Percentiles rank a stretch among this genome's conserved stretches.
phyloP scores from a whole-genome alignment of 2,329 filamentous ascomycete genomes.

The Sporothrix mexicana region DNA sequence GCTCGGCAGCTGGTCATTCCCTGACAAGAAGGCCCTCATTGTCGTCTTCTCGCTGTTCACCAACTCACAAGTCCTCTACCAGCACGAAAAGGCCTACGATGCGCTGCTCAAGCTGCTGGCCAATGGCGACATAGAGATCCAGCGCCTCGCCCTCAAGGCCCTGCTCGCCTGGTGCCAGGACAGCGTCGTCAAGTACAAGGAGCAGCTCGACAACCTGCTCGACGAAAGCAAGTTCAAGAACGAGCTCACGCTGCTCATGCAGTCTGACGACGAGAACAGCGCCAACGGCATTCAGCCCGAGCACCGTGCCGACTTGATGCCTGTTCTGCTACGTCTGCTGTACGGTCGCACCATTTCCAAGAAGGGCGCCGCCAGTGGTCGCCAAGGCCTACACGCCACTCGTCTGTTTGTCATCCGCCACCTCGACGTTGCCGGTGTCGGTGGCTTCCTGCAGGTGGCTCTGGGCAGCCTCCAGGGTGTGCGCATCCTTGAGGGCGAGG shows the following conservation, averaged over 20 bases:
- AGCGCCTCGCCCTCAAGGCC: conserved; percentile 82
- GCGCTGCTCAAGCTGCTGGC: conserved; percentile 76
- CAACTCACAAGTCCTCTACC: conserved; percentile 85
- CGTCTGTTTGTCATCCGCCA: conserved; percentile 81
- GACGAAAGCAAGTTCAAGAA: conserved; percentile 93
- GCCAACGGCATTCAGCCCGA: conserved; percentile 68
- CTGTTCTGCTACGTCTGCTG: conserved; percentile 81
- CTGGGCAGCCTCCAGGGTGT: conserved; percentile 72
- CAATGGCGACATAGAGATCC: conserved; percentile 89
- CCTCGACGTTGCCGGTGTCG: conserved; percentile 74
- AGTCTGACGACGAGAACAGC: conserved; percentile 45
- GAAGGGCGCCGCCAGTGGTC: conserved; percentile 75
- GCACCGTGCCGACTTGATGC: conserved; percentile 77
- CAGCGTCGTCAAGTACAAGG: conserved; percentile 76
- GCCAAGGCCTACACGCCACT: conserved; percentile 79
- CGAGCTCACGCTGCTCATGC: conserved; percentile 87
- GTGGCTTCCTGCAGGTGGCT: conserved; percentile 81
- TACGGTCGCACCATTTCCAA: conserved; percentile 90
- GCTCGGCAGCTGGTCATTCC: conserved; percentile 66
- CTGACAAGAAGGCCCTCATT: conserved; percentile 84
- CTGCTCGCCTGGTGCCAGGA: conserved; percentile 88
- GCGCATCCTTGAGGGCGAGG: conserved; percentile 55
- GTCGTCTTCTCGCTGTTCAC: conserved; percentile 81
- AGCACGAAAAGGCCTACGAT: conserved; percentile 74
- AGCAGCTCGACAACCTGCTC: conserved; percentile 83